Conservation (phyloP, 1,284 basidiomycete species). For the Crucibulum cyathiforme region DNA sequence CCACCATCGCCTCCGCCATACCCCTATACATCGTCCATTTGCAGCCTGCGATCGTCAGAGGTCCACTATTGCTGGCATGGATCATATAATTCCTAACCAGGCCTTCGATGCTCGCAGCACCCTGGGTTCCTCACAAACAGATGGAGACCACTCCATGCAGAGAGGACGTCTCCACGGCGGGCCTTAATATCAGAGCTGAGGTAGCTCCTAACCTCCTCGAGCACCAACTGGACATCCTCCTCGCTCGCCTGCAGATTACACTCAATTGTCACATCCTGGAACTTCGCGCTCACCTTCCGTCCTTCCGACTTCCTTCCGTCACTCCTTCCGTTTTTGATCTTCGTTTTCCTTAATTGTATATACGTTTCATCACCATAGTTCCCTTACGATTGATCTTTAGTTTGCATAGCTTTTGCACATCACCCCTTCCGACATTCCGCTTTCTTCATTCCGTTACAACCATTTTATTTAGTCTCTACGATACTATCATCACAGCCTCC, state of each 20-base stretch:
- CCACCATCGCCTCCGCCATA: constrained; percentile 97
- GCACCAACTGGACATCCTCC: constrained; percentile 96
- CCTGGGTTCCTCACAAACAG: constrained; percentile 89
- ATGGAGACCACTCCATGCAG: constrained; percentile 92
- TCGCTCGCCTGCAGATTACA: constrained; percentile 86
- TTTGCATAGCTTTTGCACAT: no score
- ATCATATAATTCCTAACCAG: constrained; percentile 96
- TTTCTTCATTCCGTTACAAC: no score
- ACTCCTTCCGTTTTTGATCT: no score
- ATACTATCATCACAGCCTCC: no score
- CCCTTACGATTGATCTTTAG: no score
- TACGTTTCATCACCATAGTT: no score
- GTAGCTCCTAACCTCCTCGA: constrained; percentile 92
- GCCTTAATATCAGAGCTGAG: constrained; percentile 93
- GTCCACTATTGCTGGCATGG: constrained; percentile 80
- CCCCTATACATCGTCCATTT: constrained; percentile 99
- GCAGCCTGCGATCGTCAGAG: constrained; percentile 95
- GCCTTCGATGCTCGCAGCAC: constrained; percentile 81
- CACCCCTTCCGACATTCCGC: no score
- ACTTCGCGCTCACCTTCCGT: no score
- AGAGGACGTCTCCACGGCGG: constrained; percentile 92
- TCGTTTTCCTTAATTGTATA: no score
- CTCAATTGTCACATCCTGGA: no score
- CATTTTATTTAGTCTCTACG: no score
- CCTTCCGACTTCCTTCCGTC: no score